A percentile compares a stretch with the other conserved stretches of the same genome.
Conservation (phyloP, 805 yeast genomes). For the Nakazawaea ernobii region DNA sequence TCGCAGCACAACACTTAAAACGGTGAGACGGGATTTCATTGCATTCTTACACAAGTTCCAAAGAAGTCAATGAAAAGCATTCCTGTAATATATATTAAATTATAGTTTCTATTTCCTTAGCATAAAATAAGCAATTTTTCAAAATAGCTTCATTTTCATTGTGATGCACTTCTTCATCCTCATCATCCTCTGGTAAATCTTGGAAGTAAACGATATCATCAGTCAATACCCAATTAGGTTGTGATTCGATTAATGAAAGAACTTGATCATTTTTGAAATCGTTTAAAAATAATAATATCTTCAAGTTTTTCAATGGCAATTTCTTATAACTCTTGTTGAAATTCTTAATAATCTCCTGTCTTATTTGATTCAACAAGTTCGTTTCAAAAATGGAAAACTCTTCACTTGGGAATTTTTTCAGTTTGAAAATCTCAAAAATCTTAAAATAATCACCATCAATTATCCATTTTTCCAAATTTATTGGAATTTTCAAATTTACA, state of each 20-base stretch:
- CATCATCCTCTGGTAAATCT: conserved; percentile 9
- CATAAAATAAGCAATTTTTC: conserved; percentile 75
- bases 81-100: conserved; percentile 36
- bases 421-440: conserved; percentile 60
- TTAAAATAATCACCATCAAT: conserved; percentile 96
- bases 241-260: conserved; percentile 44
- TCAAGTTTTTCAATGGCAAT: conserved; percentile 78
- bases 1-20: no score
- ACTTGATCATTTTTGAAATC: conserved; percentile 46
- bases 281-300: conserved; percentile 67
- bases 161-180: conserved; percentile 24
- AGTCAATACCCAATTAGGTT: conserved; percentile 51
- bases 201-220: conserved; percentile 47
- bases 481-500: conserved; percentile 73
- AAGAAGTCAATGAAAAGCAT: neutral
- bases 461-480: conserved; percentile 84
- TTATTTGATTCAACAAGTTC: conserved; percentile 69
- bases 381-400: conserved; percentile 79
- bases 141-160: conserved; percentile 42
- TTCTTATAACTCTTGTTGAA: conserved; percentile 72
- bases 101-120: conserved; percentile 88
- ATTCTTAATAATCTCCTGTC: conserved; percentile 81
- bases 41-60: neutral
- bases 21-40: no score
- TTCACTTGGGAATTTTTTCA: conserved; percentile 56